phyloP scores from a whole-genome alignment of 345 rosid species.

The Citrus cavaleriei region DNA sequence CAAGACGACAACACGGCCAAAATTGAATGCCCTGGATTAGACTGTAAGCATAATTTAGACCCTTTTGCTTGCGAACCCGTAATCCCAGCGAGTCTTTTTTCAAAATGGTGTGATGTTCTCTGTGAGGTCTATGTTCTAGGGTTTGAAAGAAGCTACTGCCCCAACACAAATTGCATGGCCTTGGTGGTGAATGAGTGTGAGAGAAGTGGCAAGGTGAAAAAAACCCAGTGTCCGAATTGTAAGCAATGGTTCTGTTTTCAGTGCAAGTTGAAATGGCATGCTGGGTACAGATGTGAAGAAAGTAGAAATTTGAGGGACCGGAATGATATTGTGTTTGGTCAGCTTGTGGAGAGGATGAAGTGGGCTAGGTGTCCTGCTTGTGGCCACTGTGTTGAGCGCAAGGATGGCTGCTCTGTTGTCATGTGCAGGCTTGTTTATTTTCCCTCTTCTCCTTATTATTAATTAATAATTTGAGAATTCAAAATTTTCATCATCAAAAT shows the following conservation, averaged over 20 bases:
- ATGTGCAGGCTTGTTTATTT: neutral
- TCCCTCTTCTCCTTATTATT: neutral
- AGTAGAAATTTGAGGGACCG: conserved; percentile 12
- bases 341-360: conserved; percentile 20
- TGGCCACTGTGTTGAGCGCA: conserved; percentile 23
- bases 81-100: conserved; percentile 17
- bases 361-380: conserved; percentile 32
- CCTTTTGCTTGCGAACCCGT: conserved; percentile 23
- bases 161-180: conserved; percentile 22
- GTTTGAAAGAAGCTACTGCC: conserved; percentile 26
- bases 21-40: conserved; percentile 26
- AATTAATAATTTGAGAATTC: too few species aligned
- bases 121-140: conserved; percentile 8
- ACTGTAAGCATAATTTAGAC: conserved; percentile 21
- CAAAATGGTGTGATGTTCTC: conserved; percentile 29
- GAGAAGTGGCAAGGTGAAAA: conserved; percentile 13
- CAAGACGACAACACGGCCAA: conserved; percentile 14
- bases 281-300: conserved; percentile 26
- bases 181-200: conserved; percentile 31
- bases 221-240: conserved; percentile 25
- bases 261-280: conserved; percentile 31
- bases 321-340: conserved; percentile 23
- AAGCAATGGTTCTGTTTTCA: conserved; percentile 23
- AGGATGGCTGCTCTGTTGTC: conserved; percentile 17
- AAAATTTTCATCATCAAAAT: neutral